phyloP scores from a whole-genome alignment of 2,329 filamentous ascomycete species.

The Sporothrix sp. region DNA sequence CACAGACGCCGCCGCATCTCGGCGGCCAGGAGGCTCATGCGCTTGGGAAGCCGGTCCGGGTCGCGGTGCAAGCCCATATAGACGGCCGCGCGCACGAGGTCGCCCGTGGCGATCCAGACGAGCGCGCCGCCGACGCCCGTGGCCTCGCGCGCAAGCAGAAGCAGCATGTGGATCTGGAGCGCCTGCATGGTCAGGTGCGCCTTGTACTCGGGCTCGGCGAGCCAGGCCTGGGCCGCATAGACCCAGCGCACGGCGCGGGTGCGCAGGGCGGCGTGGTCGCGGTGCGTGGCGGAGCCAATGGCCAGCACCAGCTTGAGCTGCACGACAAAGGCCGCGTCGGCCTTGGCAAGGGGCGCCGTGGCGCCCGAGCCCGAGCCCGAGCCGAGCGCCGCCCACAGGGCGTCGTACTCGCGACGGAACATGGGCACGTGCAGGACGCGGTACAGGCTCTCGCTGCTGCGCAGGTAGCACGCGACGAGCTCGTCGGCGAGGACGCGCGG shows the following conservation, averaged over 20 bases:
- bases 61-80: constrained; percentile 43
- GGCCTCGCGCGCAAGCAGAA: constrained; percentile 39
- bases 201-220: constrained; percentile 37
- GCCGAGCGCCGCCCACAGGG: constrained; percentile 32
- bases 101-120: constrained; percentile 36
- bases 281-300: constrained; percentile 38
- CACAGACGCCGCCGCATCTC: constrained; percentile 44
- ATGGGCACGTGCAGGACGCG: constrained; percentile 49
- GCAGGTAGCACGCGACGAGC: constrained; percentile 43
- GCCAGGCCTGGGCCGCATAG: constrained; percentile 42
- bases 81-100: constrained; percentile 35
- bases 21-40: constrained; percentile 22
- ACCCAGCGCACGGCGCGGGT: constrained; percentile 39
- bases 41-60: constrained; percentile 30
- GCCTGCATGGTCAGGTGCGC: constrained; percentile 36
- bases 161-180: constrained; percentile 43
- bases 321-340: constrained; percentile 35
- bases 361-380: no score
- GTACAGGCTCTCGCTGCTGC: constrained; percentile 45
- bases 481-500: constrained; percentile 36
- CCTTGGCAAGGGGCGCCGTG: no score
- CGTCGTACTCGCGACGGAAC: constrained; percentile 44
- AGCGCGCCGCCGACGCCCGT: constrained; percentile 33
- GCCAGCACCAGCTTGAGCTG: constrained; percentile 44
- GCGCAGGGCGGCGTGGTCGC: constrained; percentile 34